phyloP scores from a whole-genome alignment of 768 basidiomycete genomes.

The Termitomyces sp. region DNA sequence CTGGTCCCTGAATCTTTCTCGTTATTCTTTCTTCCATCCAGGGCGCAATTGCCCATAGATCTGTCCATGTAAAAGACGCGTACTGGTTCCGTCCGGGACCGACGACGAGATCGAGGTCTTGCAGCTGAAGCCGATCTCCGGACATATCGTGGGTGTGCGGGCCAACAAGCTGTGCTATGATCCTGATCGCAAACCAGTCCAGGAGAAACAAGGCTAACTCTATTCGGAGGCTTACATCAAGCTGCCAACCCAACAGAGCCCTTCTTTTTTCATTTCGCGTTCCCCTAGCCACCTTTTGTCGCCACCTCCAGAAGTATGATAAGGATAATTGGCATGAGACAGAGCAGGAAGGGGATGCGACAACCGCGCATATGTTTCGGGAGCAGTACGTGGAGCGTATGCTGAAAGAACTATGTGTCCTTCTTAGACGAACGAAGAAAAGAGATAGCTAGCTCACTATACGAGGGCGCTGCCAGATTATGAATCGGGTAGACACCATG shows the following conservation, averaged over 20 bases:
- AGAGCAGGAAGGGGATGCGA: conserved; percentile 52
- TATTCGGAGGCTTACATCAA: conserved; percentile 40
- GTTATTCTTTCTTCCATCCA: conserved; percentile 71
- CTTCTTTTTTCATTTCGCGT: conserved; percentile 49
- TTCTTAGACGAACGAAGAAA: background rate
- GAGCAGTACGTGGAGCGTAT: conserved; percentile 23
- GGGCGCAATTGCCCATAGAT: conserved; percentile 68
- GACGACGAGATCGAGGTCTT: conserved; percentile 44
- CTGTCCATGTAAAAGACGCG: conserved; percentile 65
- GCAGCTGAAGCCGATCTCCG: conserved; percentile 30
- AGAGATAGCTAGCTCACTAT: conserved; percentile 21
- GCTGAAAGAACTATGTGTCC: conserved; percentile 21
- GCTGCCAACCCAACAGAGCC: conserved; percentile 68
- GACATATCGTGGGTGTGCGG: conserved; percentile 33
- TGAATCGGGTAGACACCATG: conserved; percentile 41
- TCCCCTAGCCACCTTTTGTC: conserved; percentile 60
- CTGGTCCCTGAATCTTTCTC: conserved; percentile 62
- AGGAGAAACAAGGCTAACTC: background rate
- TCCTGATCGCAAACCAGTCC: conserved; percentile 31
- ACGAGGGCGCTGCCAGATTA: conserved; percentile 21
- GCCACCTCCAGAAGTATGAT: conserved; percentile 63
- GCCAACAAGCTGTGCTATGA: conserved; percentile 55
- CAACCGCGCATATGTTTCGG: conserved; percentile 37
- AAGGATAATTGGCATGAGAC: conserved; percentile 62
- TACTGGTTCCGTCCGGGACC: conserved; percentile 53